Conservation (phyloP, 495 filamentous ascomycete genomes). For the Podospora pseudocomata region DNA sequence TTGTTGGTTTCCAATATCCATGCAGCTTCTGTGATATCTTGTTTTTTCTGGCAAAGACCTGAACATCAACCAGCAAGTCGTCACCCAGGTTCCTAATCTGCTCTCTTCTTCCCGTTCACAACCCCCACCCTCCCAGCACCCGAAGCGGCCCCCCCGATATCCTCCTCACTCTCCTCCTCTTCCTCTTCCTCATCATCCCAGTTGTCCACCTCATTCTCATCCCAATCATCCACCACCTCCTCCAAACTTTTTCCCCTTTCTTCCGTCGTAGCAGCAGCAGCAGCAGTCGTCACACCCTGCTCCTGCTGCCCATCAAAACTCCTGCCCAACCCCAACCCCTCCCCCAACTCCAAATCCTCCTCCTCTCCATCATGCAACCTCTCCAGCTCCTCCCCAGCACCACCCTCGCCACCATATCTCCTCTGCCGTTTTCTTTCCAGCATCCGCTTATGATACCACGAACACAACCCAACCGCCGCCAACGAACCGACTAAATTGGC, state of each 20-base stretch:
- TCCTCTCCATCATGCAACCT: slow-evolving; percentile 28
- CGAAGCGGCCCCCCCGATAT: slow-evolving; percentile 29
- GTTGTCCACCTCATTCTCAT: slow-evolving; percentile 70
- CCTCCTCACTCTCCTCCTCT: slow-evolving; percentile 16
- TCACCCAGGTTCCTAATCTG: slow-evolving; percentile 29
- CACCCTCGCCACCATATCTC: slow-evolving; percentile 62
- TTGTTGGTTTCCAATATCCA: slow-evolving; percentile 14
- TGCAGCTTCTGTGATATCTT: not conserved
- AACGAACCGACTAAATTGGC: slow-evolving; percentile 83
- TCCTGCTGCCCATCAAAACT: slow-evolving; percentile 29
- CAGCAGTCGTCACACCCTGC: slow-evolving; percentile 38
- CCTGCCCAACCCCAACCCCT: slow-evolving; percentile 46
- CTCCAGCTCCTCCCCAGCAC: slow-evolving; percentile 46
- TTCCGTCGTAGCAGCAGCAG: slow-evolving; percentile 22
- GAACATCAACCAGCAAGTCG: not conserved
- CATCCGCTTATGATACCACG: slow-evolving; percentile 94
- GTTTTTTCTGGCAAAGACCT: not conserved
- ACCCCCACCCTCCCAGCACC: slow-evolving; percentile 19
- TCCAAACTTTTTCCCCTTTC: slow-evolving; percentile 51
- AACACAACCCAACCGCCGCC: slow-evolving; percentile 65
- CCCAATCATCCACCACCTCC: slow-evolving; percentile 78
- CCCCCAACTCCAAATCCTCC: slow-evolving; percentile 54
- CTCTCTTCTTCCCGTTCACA: slow-evolving; percentile 34
- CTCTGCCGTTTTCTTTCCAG: slow-evolving; percentile 77
- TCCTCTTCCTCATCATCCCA: slow-evolving; percentile 63